Conservation (phyloP, 116 monocot genomes). For the Trichopus zeylanicus region DNA sequence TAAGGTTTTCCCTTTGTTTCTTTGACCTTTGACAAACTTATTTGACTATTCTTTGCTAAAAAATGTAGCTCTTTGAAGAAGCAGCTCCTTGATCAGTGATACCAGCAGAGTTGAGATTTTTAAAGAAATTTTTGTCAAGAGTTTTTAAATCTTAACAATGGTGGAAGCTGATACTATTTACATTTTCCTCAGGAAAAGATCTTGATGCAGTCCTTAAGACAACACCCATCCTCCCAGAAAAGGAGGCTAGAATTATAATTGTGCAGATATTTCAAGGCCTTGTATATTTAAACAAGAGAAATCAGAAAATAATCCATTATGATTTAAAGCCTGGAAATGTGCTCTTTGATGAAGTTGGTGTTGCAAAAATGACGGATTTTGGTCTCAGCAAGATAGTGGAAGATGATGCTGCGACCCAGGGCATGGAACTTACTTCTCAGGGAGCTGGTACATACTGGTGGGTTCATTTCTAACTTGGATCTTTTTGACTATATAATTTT, state of each 20-base stretch:
- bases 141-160: too few relatives aligned
- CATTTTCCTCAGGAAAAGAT: slow-evolving; percentile 71
- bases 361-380: slow-evolving; percentile 97
- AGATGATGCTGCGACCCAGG: slow-evolving; percentile 86
- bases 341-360: slow-evolving; percentile 90
- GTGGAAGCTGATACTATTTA: background rate
- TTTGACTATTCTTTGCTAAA: too few relatives aligned
- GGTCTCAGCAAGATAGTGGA: slow-evolving; percentile 99
- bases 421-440: slow-evolving; percentile 98
- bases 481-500: too few relatives aligned
- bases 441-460: slow-evolving; percentile 99
- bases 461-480: slow-evolving; percentile 5
- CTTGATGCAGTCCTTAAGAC: slow-evolving; percentile 91
- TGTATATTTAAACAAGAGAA: slow-evolving; percentile 84
- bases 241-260: slow-evolving; percentile 88
- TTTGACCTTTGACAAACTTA: too few relatives aligned
- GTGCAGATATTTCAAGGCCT: slow-evolving; percentile 99
- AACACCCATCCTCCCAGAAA: slow-evolving; percentile 89
- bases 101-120: too few relatives aligned
- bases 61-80: too few relatives aligned
- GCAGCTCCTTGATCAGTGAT: too few relatives aligned
- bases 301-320: slow-evolving; percentile 95
- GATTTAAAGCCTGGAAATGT: slow-evolving; percentile 99
- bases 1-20: too few relatives aligned
- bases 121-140: too few relatives aligned